Evolutionary conservation across 2,329 filamentous ascomycete genomes (phyloP), one percentile per base, ranked within the genome.

Genomic region (Fusarium tricinctum): DNA sequence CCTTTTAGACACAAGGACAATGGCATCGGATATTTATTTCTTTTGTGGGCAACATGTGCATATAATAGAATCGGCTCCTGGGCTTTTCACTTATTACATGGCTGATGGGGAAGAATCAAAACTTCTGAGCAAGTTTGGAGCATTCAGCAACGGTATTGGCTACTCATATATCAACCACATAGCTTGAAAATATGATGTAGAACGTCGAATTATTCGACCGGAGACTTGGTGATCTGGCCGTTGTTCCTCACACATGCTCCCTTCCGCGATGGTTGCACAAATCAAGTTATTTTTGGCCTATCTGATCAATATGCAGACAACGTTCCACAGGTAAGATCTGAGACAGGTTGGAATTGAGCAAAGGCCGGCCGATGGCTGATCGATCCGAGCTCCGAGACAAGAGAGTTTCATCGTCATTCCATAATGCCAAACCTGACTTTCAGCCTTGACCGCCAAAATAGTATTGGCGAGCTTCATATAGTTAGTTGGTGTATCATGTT

Each of bases 361-460:
- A 52, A 42, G 35, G 19, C 17, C 19, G 6, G 43, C 8, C 8
- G 42, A 39, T 39, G 23, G 17, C 32, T 42, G 42, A 49, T 44
- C 30, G 35, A 32, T 42, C 22, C 43, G 44, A 19, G 13, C 54
- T 66, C 50, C 47, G 33, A 68, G 55, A 69, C 56, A 69, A 28
- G 56, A 50, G 30, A 35, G 60, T 69, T 56, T 68, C 60, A 61
- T 56, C n/a, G 12, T 19, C 65, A 62, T 66, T 69, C 66, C 50
- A 38, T 23, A 26, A 44, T 42, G 49, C 43, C n/a, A 42, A 42
- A 28, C 28, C 38, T 49, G 26, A 33, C 28, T 33, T 48, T 6
- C 32, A n/a, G 33, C 23, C 46, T 32, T 64, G 40, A 66, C 60
- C 56, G 56, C 51, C 23, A 48, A 19, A 52, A 48, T 8, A 23